Base-by-base conservation (phyloP, 2,329 filamentous ascomycete genomes). In the Penicillium palitans region DNA sequence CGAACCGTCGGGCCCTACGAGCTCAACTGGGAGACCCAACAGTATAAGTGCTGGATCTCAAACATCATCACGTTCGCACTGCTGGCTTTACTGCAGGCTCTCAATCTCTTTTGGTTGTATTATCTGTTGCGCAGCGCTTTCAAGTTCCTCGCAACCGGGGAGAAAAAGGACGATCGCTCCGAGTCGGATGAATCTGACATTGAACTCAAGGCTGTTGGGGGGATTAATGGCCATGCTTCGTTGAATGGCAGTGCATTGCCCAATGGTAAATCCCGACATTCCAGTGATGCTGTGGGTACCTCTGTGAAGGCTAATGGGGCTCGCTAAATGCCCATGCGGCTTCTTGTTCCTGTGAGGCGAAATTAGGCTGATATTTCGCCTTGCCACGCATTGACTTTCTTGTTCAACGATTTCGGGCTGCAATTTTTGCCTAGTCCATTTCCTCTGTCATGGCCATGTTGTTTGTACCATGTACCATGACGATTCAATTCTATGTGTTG, bases 101-200 rank as follows among this genome's bases (percentile, higher is more conserved):
- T 78, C 17, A 78, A 78, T 48, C 61, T 79, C n/a, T 74, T 77
- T 33, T 78, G 75, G 70, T 62, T 79, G 21, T 75, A 70, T 50
- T 69, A 72, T 40, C 72, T 78, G 19, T 57, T 75, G 54, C 70
- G 73, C 51, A 72, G 76, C 52, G 66, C 74, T 17, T 66, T 69
- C 57, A 74, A 70, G 48, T 73, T 75, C 37, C 58, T 72, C 9
- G 62, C 67, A 15, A 67, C 66, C 31, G 71, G 72, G n/a, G 66
- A 71, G 25, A 67, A 60, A 48, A 67, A 68, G 52, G 76, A 78
- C 56, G 75, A 77, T 90, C 66, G 91, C 7, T 67, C 65, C 13
- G 65, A 65, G 48, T 6, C 50, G 4, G 59, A 64, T 25, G 63
- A 67, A 24, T 54, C 58, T 31, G 63, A 58, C 2, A 93, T 74